These are phyloP conservation scores for Sphagnurus paluster DNA, from an alignment of 1,284 basidiomycete species.

Conservation along the genomic window DNA sequence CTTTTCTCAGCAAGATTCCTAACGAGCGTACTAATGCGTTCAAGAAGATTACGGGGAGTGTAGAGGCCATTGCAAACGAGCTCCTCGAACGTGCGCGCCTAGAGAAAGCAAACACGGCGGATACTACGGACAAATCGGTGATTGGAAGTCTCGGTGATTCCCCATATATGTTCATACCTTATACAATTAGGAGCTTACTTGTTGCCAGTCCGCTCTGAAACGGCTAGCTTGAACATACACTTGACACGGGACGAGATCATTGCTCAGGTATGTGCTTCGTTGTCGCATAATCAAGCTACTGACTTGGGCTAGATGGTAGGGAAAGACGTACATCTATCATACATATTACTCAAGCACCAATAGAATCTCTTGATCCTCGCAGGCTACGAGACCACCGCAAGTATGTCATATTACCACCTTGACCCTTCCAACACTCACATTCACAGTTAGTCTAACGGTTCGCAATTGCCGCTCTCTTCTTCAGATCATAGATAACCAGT, in stretches of 20 bases:
- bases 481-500: not conserved
- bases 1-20: no score
- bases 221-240: not conserved
- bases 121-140: no score
- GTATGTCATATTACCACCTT: not conserved
- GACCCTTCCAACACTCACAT: not conserved
- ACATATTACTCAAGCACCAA: not conserved
- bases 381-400: not conserved
- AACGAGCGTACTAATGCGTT: no score
- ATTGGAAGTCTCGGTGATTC: no score
- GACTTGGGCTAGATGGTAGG: not conserved
- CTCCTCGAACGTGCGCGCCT: no score
- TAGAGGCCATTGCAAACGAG: no score
- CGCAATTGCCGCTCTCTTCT: not conserved
- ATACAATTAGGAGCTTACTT: no score
- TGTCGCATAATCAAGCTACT: not conserved
- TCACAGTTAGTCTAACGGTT: not conserved
- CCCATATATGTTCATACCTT: no score
- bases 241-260: not conserved
- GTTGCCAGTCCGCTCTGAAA: constrained; percentile 1
- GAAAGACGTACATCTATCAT: not conserved
- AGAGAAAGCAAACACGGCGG: no score
- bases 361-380: not conserved
- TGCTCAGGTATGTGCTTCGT: not conserved
- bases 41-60: no score